Conservation (phyloP, 164 flowering plant species). For the Chimonanthus praecox region DNA sequence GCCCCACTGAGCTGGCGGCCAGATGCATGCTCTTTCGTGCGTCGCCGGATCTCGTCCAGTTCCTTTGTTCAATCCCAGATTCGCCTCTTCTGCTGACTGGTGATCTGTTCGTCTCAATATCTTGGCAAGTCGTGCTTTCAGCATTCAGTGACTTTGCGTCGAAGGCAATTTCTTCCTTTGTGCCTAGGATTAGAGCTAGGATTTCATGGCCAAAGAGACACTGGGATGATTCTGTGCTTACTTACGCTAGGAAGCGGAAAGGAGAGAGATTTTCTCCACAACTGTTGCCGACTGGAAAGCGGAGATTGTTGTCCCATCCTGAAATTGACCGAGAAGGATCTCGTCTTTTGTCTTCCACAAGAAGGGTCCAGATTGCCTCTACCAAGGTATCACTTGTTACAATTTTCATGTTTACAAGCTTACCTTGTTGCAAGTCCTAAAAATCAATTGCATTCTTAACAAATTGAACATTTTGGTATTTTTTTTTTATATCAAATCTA, state of each 20-base stretch:
- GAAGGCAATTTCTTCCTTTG: conserved; percentile 2
- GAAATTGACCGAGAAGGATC: conserved; percentile 10
- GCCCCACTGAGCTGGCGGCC: conserved; percentile 28
- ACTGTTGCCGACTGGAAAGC: conserved; percentile 13
- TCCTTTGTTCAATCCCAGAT: conserved; percentile 34
- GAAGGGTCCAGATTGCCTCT: conserved; percentile 1
- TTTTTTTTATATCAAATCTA: too few species aligned
- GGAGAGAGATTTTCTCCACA: conserved; percentile 2
- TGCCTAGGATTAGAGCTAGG: conserved; percentile 15
- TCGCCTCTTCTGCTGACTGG: conserved; percentile 32
- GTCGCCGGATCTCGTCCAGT: conserved; percentile 25
- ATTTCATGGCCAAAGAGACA: conserved; percentile 4
- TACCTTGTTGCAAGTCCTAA: too few species aligned
- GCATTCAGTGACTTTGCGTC: conserved; percentile 16
- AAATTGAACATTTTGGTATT: too few species aligned
- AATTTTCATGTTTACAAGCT: neutral
- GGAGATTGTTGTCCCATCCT: conserved; percentile 15
- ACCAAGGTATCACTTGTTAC: conserved; percentile 11
- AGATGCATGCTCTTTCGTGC: conserved; percentile 21
- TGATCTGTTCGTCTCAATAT: conserved; percentile 23
- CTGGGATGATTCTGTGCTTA: conserved; percentile 14
- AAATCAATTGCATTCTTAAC: too few species aligned
- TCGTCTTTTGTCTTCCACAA: neutral
- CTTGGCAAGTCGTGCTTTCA: conserved; percentile 14
- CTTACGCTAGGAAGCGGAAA: conserved; percentile 39